Evolutionary conservation across 257 asterid species (phyloP).

Genomic region (Hygrophila difformis): DNA sequence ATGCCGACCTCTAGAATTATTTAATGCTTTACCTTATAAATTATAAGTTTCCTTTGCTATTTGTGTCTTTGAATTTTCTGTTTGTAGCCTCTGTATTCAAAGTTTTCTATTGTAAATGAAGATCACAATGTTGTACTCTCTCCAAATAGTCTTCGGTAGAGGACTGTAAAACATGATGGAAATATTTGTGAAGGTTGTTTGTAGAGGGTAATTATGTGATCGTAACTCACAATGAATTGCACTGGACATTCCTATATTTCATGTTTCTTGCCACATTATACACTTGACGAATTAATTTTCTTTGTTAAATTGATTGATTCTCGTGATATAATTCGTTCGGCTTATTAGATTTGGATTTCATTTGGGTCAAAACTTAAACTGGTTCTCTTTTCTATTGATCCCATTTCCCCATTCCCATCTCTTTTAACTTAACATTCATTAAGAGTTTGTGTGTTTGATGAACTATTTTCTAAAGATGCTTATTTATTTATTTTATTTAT

Average conservation of each 20-base stretch:
- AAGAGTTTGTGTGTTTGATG: not conserved
- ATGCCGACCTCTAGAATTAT: too few relatives aligned
- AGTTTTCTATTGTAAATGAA: not conserved
- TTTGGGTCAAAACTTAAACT: constrained; percentile 4
- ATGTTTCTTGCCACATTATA: not conserved
- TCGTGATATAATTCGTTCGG: constrained; percentile 1
- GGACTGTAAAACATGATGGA: not conserved
- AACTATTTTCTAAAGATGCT: too few relatives aligned
- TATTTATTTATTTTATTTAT: too few relatives aligned
- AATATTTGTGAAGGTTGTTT: constrained; percentile 5
- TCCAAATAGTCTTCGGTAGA: not conserved
- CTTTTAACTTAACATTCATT: too few relatives aligned
- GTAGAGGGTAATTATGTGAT: constrained; percentile 9
- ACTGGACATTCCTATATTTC: not conserved
- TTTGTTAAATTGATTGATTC: constrained; percentile 7
- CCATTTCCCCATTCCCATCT: constrained; percentile 6
- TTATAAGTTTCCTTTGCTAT: not conserved
- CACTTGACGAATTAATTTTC: not conserved
- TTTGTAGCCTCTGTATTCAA: not conserved
- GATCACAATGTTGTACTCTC: not conserved
- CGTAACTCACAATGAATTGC: not conserved
- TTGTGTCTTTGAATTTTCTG: not conserved
- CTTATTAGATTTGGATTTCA: constrained; percentile 5
- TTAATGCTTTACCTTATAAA: too few relatives aligned
- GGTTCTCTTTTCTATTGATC: not conserved